Conservation (phyloP, 2,329 filamentous ascomycete species). For the Hypoxylon sp. region DNA sequence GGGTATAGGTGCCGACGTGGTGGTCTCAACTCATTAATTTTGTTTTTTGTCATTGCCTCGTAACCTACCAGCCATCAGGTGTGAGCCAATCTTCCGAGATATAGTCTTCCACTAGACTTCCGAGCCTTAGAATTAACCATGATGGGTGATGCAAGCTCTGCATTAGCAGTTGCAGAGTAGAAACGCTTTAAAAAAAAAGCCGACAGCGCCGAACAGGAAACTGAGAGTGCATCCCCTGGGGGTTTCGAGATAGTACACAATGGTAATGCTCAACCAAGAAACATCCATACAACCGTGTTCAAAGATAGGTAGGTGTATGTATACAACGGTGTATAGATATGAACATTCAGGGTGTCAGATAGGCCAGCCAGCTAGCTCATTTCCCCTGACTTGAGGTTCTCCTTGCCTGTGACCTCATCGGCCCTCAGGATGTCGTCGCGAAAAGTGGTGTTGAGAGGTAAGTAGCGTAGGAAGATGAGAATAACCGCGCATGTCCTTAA, state of each 20-base stretch:
- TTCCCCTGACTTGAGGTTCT: conserved; percentile 19
- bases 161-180: conserved; percentile 18
- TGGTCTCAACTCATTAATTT: conserved; percentile 38
- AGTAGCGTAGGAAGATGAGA: conserved; percentile 30
- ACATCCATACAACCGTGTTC: conserved; percentile 33
- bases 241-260: conserved; percentile 39
- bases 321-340: conserved; percentile 29
- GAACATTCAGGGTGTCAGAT: conserved; percentile 15
- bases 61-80: conserved; percentile 35
- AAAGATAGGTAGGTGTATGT: conserved; percentile 20
- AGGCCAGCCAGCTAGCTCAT: conserved; percentile 37
- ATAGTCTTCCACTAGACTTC: conserved; percentile 23
- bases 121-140: conserved; percentile 29
- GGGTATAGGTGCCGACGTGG: conserved; percentile 36
- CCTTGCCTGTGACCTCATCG: conserved; percentile 42
- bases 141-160: conserved; percentile 35
- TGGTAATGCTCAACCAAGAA: conserved; percentile 34
- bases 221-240: conserved; percentile 29
- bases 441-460: conserved; percentile 28
- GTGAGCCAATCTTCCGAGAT: conserved; percentile 39
- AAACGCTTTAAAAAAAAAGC: conserved; percentile 40
- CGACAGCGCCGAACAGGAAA: conserved; percentile 39
- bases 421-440: conserved; percentile 34
- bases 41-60: conserved; percentile 42
- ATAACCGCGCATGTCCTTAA: conserved; percentile 34